These are phyloP conservation scores for Bertia moriformis DNA, from an alignment of 2,329 filamentous ascomycete species.

Conservation along the genomic window DNA sequence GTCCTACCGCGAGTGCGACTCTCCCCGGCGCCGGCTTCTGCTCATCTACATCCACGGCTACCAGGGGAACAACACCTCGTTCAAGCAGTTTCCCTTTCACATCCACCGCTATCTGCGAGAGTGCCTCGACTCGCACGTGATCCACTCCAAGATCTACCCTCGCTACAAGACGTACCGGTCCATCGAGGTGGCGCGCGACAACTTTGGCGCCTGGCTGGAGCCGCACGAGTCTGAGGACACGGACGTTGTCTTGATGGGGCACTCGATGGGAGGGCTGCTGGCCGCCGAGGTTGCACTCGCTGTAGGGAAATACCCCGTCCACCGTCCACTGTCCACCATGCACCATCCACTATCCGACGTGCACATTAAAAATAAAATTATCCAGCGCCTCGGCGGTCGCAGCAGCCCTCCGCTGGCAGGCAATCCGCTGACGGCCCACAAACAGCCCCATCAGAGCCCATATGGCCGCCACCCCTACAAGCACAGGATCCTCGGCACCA, in stretches of 20 bases:
- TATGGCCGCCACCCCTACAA: constrained; percentile 31
- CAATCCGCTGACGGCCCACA: neutral
- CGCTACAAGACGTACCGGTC: constrained; percentile 63
- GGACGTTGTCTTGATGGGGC: constrained; percentile 71
- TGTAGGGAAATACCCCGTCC: constrained; percentile 27
- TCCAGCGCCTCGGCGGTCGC: neutral
- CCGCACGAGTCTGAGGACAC: constrained; percentile 62
- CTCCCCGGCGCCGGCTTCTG: constrained; percentile 42
- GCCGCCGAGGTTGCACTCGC: constrained; percentile 66
- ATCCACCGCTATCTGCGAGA: constrained; percentile 61
- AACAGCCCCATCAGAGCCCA: constrained; percentile 17
- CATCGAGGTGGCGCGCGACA: constrained; percentile 61
- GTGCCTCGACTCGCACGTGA: constrained; percentile 59
- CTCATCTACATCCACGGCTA: constrained; percentile 82
- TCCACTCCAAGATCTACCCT: constrained; percentile 78
- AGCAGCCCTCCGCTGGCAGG: constrained; percentile 3
- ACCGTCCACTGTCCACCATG: neutral
- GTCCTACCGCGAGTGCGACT: constrained; percentile 7
- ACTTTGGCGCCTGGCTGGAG: constrained; percentile 69
- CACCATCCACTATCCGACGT: constrained; percentile 2
- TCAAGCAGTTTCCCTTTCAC: constrained; percentile 75
- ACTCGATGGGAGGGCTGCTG: constrained; percentile 79
- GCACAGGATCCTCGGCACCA: constrained; percentile 64
- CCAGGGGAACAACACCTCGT: constrained; percentile 76
- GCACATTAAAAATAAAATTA: neutral